Conservation (phyloP, 2,329 filamentous ascomycete species). For the Venturia carpophila region DNA sequence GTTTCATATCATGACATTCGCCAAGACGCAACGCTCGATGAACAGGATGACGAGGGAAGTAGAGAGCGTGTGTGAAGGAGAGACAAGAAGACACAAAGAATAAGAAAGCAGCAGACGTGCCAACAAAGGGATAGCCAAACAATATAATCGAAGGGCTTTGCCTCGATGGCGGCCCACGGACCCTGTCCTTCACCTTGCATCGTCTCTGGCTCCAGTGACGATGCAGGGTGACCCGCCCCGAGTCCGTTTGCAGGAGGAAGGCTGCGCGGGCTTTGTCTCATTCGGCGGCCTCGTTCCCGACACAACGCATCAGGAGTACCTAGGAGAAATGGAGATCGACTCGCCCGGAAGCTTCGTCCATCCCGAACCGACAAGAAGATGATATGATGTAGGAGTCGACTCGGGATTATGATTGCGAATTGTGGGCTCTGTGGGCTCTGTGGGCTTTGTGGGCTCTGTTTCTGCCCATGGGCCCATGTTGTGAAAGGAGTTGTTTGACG, state of each 20-base stretch:
- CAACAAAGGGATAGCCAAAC: neutral
- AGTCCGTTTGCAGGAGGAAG: neutral
- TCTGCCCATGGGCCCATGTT: neutral
- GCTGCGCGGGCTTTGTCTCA: neutral
- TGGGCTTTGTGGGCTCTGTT: neutral
- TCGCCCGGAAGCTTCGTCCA: too few species aligned
- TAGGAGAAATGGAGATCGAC: neutral
- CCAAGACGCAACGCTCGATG: neutral
- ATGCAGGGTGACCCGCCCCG: neutral
- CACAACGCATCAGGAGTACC: neutral
- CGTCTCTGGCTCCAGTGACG: neutral
- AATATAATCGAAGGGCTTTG: neutral
- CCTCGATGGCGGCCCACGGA: neutral
- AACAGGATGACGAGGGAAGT: neutral
- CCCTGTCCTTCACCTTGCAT: neutral
- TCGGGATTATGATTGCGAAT: too few species aligned
- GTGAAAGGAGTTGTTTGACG: neutral
- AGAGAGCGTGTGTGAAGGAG: neutral
- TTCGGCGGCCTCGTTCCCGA: slow-evolving; percentile 6
- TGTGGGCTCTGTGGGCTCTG: too few species aligned
- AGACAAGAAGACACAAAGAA: neutral
- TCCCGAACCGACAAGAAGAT: too few species aligned
- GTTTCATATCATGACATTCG: slow-evolving; percentile 7
- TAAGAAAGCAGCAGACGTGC: neutral
- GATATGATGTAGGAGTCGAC: too few species aligned